phyloP scores from a whole-genome alignment of 495 filamentous ascomycete genomes.

The Penicillium flavigenum region DNA sequence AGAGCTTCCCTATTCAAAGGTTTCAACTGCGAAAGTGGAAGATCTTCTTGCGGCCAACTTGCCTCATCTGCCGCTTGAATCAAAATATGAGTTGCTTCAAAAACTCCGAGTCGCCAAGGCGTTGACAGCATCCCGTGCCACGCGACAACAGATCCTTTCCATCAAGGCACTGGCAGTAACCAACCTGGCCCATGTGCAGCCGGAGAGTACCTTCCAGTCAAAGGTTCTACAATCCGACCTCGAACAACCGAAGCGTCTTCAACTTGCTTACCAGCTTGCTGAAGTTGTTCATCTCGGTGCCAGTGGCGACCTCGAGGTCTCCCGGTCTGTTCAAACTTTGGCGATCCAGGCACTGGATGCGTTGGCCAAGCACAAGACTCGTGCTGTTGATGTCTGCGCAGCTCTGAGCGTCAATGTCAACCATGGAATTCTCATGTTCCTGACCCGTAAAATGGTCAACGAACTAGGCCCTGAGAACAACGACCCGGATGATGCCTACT shows the following conservation, averaged over 20 bases:
- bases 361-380: slow-evolving; percentile 72
- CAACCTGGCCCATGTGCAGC: slow-evolving; percentile 86
- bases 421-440: slow-evolving; percentile 92
- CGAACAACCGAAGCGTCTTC: slow-evolving; percentile 86
- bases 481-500: slow-evolving; percentile 54
- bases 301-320: slow-evolving; percentile 63
- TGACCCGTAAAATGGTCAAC: slow-evolving; percentile 84
- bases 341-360: slow-evolving; percentile 79
- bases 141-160: slow-evolving; percentile 72
- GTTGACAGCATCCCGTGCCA: slow-evolving; percentile 60
- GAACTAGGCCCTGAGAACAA: slow-evolving; percentile 66
- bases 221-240: slow-evolving; percentile 83
- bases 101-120: slow-evolving; percentile 79
- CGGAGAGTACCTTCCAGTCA: slow-evolving; percentile 73
- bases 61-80: slow-evolving; percentile 64
- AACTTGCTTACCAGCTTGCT: slow-evolving; percentile 86
- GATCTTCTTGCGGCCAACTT: slow-evolving; percentile 64
- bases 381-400: slow-evolving; percentile 74
- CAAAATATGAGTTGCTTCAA: slow-evolving; percentile 83
- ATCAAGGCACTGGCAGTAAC: slow-evolving; percentile 84
- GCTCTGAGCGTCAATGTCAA: slow-evolving; percentile 91
- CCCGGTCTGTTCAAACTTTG: slow-evolving; percentile 76
- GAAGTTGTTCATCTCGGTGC: slow-evolving; percentile 78
- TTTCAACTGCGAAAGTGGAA: slow-evolving; percentile 62
- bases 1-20: slow-evolving; percentile 65